Evolutionary conservation across 2,329 filamentous ascomycete species (phyloP), one percentile per base, ranked within the genome.

Genomic region (Mollisiaceae sp.): DNA sequence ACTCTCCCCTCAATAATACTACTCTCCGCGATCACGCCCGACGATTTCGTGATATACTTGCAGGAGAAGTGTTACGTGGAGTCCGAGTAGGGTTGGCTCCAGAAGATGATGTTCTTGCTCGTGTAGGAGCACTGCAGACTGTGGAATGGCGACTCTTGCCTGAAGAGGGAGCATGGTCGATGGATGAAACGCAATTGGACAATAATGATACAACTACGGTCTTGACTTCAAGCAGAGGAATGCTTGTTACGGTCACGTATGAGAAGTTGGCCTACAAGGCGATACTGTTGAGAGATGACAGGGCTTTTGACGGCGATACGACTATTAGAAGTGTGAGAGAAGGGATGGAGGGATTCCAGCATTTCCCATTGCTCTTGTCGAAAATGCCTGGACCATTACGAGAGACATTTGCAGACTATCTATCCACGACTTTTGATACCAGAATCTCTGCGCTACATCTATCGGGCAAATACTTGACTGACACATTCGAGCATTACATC

Each of bases 301-400:
- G 60, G 18, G 59, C 60, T 12, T 60, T 57, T 2, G 63, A 64
- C 14, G 24, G 41, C 20, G 67, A 70, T 35, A 62, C 67, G 14
- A 69, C 67, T 1, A 67, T 65, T 38, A 59, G 67, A 9, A 66
- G 60, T 4, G 50, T 50, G 22, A 60, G 52, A 24, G 55, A 56
- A 39, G 67, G 65, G 32, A 60, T 57, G 47, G 52, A 66, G 58
- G 72, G 69, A 15, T 82, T 82, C 71, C 77, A 81, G 9, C 72
- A 76, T 4, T 77, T 82, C 22, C 81, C 81, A 0, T 72, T 83
- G 11, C 70, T 83, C 20, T 71, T 83, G 38, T 74, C 79, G 11
- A 80, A 79, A 65, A 82, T 83, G 81, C 80, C 81, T 0, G 76
- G 73, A 1, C 71, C 78, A 0, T 66, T 82, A 4, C 77, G 80